These are phyloP conservation scores for Euphrasia confusa DNA, from an alignment of 257 asterid species.

Conservation along the genomic window DNA sequence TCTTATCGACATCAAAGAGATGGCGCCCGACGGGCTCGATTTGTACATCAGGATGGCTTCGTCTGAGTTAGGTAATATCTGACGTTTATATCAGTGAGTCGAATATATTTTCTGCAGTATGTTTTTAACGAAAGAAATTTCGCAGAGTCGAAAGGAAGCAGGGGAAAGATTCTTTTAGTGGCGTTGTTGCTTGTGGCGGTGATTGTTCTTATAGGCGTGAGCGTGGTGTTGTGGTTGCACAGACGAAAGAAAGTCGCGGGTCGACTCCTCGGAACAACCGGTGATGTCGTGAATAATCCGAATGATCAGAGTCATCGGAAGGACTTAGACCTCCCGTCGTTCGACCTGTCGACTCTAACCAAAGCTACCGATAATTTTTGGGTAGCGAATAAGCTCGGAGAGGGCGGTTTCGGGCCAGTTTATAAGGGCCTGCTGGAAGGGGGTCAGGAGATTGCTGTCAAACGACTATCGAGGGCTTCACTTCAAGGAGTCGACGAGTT, in stretches of 20 bases:
- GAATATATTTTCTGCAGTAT: no score
- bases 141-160: not conserved
- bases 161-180: not conserved
- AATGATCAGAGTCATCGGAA: not conserved
- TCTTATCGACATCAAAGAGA: conserved; percentile 27
- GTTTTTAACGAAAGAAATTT: not conserved
- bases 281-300: not conserved
- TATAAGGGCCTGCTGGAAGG: not conserved
- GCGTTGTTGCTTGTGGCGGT: not conserved
- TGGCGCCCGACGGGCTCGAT: conserved; percentile 13
- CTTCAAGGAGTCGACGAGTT: not conserved
- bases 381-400: not conserved
- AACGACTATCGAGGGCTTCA: not conserved
- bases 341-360: not conserved
- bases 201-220: not conserved
- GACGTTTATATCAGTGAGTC: no score
- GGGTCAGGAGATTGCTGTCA: not conserved
- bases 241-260: not conserved
- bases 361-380: not conserved
- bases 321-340: not conserved
- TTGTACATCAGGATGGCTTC: conserved; percentile 29
- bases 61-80: conserved; percentile 25
- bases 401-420: not conserved
- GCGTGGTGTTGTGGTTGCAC: not conserved
- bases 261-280: not conserved